Evolutionary conservation across 176 grass and related monocot genomes (phyloP).

Genomic region (Eleusine coracana): DNA sequence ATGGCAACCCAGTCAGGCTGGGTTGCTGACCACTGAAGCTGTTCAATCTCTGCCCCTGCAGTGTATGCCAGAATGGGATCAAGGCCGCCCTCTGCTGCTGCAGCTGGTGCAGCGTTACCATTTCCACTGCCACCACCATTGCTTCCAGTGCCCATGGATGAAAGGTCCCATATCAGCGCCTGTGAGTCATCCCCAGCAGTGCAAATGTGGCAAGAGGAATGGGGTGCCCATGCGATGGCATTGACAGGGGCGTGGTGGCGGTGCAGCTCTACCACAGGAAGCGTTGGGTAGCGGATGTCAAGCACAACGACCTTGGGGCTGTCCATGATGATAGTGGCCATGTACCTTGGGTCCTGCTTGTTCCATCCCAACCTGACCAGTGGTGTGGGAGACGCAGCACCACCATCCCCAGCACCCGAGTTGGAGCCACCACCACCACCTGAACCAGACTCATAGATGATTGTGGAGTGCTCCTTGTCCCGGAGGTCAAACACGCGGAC

Average conservation of each 20-base stretch:
- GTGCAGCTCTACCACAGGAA: slow-evolving; percentile 93
- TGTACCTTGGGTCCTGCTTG: slow-evolving; percentile 99
- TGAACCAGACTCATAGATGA: slow-evolving; percentile 86
- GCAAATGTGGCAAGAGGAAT: slow-evolving; percentile 95
- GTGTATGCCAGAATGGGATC: slow-evolving; percentile 96
- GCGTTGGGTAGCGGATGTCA: slow-evolving; percentile 91
- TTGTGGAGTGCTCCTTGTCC: slow-evolving; percentile 98
- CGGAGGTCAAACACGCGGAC: slow-evolving; percentile 97
- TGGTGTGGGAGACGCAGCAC: slow-evolving; percentile 56
- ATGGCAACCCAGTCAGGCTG: slow-evolving; percentile 98
- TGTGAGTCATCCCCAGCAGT: slow-evolving; percentile 89
- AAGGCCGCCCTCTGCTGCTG: slow-evolving; percentile 69
- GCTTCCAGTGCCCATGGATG: slow-evolving; percentile 75
- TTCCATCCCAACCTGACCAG: slow-evolving; percentile 94
- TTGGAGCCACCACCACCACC: slow-evolving; percentile 47
- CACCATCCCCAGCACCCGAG: slow-evolving; percentile 44
- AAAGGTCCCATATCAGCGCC: slow-evolving; percentile 96
- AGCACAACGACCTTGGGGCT: slow-evolving; percentile 96
- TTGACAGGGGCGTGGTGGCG: slow-evolving; percentile 92
- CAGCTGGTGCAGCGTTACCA: slow-evolving; percentile 41
- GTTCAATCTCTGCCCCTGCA: slow-evolving; percentile 94
- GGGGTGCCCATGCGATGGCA: slow-evolving; percentile 91
- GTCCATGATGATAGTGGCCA: slow-evolving; percentile 99
- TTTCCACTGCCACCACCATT: slow-evolving; percentile 50
- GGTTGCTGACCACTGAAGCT: slow-evolving; percentile 96